phyloP scores from a whole-genome alignment of 257 asterid species.

The Scutellaria barbata region DNA sequence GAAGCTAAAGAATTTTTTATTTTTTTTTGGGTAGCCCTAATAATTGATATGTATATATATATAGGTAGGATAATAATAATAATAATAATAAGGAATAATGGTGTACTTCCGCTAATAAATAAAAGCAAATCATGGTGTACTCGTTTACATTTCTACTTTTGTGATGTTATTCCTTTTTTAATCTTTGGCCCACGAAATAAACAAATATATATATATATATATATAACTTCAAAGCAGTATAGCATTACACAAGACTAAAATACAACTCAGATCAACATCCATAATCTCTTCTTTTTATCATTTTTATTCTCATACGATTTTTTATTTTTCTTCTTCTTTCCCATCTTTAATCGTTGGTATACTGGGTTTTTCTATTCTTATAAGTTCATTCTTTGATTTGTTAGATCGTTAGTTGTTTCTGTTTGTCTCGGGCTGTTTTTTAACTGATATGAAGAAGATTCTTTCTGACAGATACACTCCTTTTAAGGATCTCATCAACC shows the following conservation, averaged over 20 bases:
- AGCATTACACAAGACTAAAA: conserved; percentile 20
- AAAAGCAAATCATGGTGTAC: too few species aligned
- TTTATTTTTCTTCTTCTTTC: neutral
- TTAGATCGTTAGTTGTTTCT: conserved; percentile 19
- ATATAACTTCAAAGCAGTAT: too few species aligned
- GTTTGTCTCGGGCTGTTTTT: conserved; percentile 11
- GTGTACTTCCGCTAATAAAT: too few species aligned
- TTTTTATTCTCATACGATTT: neutral
- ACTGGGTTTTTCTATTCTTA: neutral
- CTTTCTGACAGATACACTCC: conserved; percentile 4
- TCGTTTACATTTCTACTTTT: too few species aligned
- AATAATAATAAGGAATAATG: neutral
- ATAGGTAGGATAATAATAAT: neutral
- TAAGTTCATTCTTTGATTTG: conserved; percentile 21
- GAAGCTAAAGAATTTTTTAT: neutral
- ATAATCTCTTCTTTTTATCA: neutral
- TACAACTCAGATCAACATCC: conserved; percentile 37
- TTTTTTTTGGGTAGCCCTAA: neutral
- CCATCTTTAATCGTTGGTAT: too few species aligned
- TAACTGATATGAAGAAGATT: conserved; percentile 6
- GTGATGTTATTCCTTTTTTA: too few species aligned
- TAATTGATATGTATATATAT: too few species aligned
- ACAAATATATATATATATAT: too few species aligned
- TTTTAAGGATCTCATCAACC: neutral
- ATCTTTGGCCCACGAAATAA: too few species aligned